Percentiles rank a stretch among this genome's conserved stretches.
Conservation (phyloP, 2,329 filamentous ascomycete genomes). For the Dothistroma septosporum region DNA sequence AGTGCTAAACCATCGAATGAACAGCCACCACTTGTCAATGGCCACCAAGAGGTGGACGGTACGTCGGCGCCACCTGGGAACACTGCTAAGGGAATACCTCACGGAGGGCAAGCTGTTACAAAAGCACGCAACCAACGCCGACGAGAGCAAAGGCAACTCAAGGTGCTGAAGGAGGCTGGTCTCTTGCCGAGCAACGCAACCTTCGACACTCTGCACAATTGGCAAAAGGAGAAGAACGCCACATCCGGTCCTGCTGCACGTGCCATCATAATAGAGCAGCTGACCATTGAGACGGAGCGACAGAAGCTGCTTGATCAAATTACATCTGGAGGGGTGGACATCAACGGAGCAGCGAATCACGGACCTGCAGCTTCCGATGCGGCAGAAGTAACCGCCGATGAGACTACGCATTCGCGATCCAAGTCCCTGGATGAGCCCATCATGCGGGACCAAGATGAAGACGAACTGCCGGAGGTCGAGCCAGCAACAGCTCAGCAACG, state of each 20-base stretch:
- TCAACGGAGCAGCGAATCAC: not conserved
- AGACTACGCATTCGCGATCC: not conserved
- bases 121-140: slow-evolving; percentile 54
- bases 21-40: not conserved
- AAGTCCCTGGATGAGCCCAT: not conserved
- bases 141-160: slow-evolving; percentile 48
- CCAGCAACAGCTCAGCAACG: slow-evolving; percentile 29
- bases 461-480: slow-evolving; percentile 24
- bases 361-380: not conserved
- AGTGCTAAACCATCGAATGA: not conserved
- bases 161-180: slow-evolving; percentile 52
- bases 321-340: slow-evolving; percentile 15
- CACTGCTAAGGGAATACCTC: slow-evolving; percentile 29
- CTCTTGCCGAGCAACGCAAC: slow-evolving; percentile 50
- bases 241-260: not conserved
- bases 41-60: not conserved
- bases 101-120: slow-evolving; percentile 50
- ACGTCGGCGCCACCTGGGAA: not conserved
- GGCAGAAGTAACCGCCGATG: not conserved
- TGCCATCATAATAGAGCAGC: not conserved
- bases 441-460: slow-evolving; percentile 11
- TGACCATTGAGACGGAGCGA: slow-evolving; percentile 11
- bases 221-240: slow-evolving; percentile 11
- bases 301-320: slow-evolving; percentile 17
- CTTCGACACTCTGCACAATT: slow-evolving; percentile 44